Evolutionary conservation across 169 alveolate species (phyloP).

Genomic region (Eimeria maxima): DNA sequence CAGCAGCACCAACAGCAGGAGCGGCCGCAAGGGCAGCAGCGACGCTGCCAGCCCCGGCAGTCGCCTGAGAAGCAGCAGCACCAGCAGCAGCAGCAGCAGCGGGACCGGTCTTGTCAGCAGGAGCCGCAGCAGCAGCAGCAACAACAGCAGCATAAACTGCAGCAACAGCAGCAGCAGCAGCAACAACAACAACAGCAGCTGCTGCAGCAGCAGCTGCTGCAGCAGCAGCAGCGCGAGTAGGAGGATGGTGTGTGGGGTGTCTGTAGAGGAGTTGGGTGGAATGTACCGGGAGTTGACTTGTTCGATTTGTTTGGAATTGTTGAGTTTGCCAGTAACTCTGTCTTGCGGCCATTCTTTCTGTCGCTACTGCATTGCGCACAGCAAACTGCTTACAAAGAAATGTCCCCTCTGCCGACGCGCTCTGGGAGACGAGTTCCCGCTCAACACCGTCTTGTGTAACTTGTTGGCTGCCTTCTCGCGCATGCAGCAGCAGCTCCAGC

Average conservation of each 20-base stretch:
- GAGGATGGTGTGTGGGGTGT: not conserved
- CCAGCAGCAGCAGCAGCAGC: slow-evolving; percentile 48
- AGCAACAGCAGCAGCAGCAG: slow-evolving; percentile 27
- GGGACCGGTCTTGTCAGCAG: not conserved
- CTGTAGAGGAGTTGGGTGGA: not conserved
- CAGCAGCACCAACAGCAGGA: not conserved
- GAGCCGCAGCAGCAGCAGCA: not conserved
- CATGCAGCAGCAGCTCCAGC: slow-evolving; percentile 38
- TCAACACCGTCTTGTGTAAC: slow-evolving; percentile 91
- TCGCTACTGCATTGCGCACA: slow-evolving; percentile 93
- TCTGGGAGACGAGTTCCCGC: slow-evolving; percentile 88
- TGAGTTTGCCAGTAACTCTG: slow-evolving; percentile 93
- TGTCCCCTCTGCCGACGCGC: slow-evolving; percentile 95
- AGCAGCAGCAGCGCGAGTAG: not conserved
- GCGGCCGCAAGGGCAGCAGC: too few relatives aligned
- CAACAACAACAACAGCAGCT: slow-evolving; percentile 30
- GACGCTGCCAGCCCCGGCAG: not conserved
- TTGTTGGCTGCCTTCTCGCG: slow-evolving; percentile 86
- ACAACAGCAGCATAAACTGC: not conserved
- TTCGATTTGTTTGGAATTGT: slow-evolving; percentile 93
- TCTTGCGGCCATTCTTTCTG: slow-evolving; percentile 96
- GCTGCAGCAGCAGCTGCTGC: not conserved
- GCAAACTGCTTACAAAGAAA: slow-evolving; percentile 87
- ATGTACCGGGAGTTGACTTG: slow-evolving; percentile 91
- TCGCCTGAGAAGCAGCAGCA: slow-evolving; percentile 1